phyloP scores from a whole-genome alignment of 2,329 filamentous ascomycete genomes.

The Alternaria postmessia region DNA sequence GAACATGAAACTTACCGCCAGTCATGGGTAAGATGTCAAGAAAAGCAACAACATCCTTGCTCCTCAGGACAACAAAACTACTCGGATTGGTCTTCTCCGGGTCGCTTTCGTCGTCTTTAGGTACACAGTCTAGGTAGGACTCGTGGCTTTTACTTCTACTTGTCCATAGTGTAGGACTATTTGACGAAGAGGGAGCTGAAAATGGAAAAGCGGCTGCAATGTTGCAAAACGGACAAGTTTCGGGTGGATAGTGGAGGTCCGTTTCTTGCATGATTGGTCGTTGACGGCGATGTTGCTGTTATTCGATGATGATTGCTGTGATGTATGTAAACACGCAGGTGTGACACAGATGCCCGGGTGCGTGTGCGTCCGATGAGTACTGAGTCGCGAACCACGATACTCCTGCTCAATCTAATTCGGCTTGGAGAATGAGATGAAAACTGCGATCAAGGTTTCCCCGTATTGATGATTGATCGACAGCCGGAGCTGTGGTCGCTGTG shows the following conservation, averaged over 20 bases:
- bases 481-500: conserved; percentile 10
- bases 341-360: neutral
- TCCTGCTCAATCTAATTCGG: neutral
- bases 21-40: conserved; percentile 92
- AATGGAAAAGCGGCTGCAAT: conserved; percentile 62
- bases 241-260: conserved; percentile 51
- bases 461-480: conserved; percentile 1
- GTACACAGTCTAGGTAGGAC: conserved; percentile 32
- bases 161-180: conserved; percentile 3
- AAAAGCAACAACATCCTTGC: conserved; percentile 81
- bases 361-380: neutral
- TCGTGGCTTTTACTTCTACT: conserved; percentile 12
- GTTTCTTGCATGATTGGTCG: conserved; percentile 36
- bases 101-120: conserved; percentile 33
- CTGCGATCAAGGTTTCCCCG: neutral
- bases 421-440: neutral
- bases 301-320: neutral
- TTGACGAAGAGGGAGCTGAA: conserved; percentile 1
- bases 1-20: conserved; percentile 58
- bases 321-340: neutral
- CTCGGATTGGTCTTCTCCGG: conserved; percentile 48
- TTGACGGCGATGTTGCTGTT: neutral
- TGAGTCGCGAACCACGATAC: neutral
- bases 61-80: conserved; percentile 75
- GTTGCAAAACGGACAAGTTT: conserved; percentile 65